A percentile compares a stretch with the other conserved stretches of the same genome.
phyloP scores from a whole-genome alignment of 352 stramenopile species.

The Pythium brachiatum region DNA sequence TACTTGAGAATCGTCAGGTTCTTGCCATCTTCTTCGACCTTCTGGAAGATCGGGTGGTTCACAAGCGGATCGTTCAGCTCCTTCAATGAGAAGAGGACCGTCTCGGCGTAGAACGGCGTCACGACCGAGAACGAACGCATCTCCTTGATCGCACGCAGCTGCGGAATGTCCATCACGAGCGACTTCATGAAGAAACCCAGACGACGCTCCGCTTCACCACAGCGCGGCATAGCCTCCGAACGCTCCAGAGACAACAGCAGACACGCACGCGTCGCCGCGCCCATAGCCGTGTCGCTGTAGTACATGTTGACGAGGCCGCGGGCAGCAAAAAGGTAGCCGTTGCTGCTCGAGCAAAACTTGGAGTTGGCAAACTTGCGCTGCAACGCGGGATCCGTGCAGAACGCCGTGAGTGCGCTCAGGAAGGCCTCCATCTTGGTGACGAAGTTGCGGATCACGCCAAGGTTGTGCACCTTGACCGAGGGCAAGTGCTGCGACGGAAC shows the following conservation, averaged over 20 bases:
- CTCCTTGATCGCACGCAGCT: conserved; percentile 76
- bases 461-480: conserved; percentile 62
- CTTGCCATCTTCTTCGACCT: conserved; percentile 79
- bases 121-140: conserved; percentile 87
- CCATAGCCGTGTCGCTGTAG: conserved; percentile 72
- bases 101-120: conserved; percentile 81
- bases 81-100: conserved; percentile 73
- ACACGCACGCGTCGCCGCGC: conserved; percentile 45
- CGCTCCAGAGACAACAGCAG: conserved; percentile 29
- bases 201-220: conserved; percentile 62
- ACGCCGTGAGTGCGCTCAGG: conserved; percentile 58
- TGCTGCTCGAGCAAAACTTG: conserved; percentile 74
- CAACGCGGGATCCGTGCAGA: conserved; percentile 61
- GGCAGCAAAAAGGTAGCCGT: conserved; percentile 72
- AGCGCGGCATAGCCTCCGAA: conserved; percentile 36
- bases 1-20: conserved; percentile 86
- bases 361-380: conserved; percentile 74
- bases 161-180: conserved; percentile 81
- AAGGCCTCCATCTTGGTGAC: conserved; percentile 83
- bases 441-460: conserved; percentile 87
- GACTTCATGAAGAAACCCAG: conserved; percentile 89
- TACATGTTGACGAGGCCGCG: conserved; percentile 77
- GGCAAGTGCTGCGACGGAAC: conserved; percentile 66
- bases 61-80: conserved; percentile 79
- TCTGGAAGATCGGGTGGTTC: conserved; percentile 85